Base-by-base conservation (phyloP, 1,284 basidiomycete species). In the Boletus semigastroideus region DNA sequence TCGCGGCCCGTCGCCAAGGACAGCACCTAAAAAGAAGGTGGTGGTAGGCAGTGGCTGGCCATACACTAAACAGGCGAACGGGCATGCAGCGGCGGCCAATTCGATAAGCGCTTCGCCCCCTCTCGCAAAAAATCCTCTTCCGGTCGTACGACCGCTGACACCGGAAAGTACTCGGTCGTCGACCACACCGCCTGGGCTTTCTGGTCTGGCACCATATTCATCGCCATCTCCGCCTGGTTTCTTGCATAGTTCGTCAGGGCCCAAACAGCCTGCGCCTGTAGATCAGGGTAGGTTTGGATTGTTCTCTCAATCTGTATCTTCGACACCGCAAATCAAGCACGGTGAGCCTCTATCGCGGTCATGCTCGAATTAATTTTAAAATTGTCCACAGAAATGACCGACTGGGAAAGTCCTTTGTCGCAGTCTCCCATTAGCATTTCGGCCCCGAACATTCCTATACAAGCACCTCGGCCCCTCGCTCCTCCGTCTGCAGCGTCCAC, bases 181-280 rank as follows among this genome's bases (percentile, higher is more conserved):
- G 16, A 70, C 51, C 8, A 68, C 67, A 7, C 66, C 68, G 2
- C 67, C 70, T 1, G 69, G 70, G 40, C 57, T 76, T n/a, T 65
- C 69, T 7, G 59, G 61, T 33, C 56, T 75, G 42, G 61, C 69
- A 9, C 62, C 64, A 2, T 73, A 74, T 60, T 58, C 63, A 6
- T 75, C 74, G 10, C 73, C 73, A 40, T 73, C 72, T 55, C 67
- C 70, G 7, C 64, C 67, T 25, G 68, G 68, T 9, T 69, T 67
- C 44, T 59, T 67, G 52, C 65, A 67, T 51, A 42, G 68, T 46
- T 57, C 66, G 12, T 68, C 67, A 5, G 65, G 51, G 36, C 60
- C 65, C 22, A 68, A 59, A 41, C 52, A 57, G 1, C 28, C 46
- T 30, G 49, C 51, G 13, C 17, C 58, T 8, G 42, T 33, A 4